phyloP scores from a whole-genome alignment of 495 filamentous ascomycete genomes.

The Chaetomium cochliodes region DNA sequence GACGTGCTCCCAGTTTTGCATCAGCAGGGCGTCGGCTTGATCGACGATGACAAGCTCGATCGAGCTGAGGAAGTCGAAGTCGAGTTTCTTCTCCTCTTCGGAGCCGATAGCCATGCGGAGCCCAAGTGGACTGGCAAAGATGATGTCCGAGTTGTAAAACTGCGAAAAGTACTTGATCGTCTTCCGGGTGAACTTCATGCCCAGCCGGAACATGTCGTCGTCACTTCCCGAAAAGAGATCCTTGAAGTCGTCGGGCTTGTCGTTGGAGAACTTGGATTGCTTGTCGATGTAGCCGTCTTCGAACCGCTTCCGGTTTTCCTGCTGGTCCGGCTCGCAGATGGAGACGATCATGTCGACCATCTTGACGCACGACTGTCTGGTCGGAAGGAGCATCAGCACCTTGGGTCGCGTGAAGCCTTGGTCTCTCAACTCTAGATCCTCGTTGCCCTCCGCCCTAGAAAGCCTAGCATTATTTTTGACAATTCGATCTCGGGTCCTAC shows the following conservation, averaged over 20 bases:
- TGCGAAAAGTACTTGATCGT: constrained; percentile 91
- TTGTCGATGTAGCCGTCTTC: constrained; percentile 70
- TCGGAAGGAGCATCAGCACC: constrained; percentile 84
- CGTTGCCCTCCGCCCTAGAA: constrained; percentile 52
- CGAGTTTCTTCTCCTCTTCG: constrained; percentile 68
- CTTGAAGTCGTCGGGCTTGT: constrained; percentile 82
- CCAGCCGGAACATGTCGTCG: constrained; percentile 92
- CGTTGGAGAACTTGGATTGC: constrained; percentile 62
- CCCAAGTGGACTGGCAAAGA: constrained; percentile 84
- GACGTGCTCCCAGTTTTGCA: constrained; percentile 99
- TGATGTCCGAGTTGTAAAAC: constrained; percentile 95
- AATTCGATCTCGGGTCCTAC: constrained; percentile 80
- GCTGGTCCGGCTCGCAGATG: constrained; percentile 78
- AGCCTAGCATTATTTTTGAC: constrained; percentile 87
- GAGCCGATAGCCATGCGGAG: constrained; percentile 85
- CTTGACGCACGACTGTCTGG: constrained; percentile 76
- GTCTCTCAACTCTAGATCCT: constrained; percentile 76
- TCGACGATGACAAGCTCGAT: constrained; percentile 89
- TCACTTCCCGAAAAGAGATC: constrained; percentile 93
- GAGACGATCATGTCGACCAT: constrained; percentile 70
- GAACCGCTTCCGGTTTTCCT: constrained; percentile 93
- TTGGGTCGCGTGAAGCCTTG: constrained; percentile 96
- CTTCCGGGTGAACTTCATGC: constrained; percentile 92
- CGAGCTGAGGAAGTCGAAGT: constrained; percentile 88
- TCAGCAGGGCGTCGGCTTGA: constrained; percentile 87